These are phyloP conservation scores for Plectosphaerella plurivora DNA, from an alignment of 2,329 filamentous ascomycete species.

Conservation along the genomic window DNA sequence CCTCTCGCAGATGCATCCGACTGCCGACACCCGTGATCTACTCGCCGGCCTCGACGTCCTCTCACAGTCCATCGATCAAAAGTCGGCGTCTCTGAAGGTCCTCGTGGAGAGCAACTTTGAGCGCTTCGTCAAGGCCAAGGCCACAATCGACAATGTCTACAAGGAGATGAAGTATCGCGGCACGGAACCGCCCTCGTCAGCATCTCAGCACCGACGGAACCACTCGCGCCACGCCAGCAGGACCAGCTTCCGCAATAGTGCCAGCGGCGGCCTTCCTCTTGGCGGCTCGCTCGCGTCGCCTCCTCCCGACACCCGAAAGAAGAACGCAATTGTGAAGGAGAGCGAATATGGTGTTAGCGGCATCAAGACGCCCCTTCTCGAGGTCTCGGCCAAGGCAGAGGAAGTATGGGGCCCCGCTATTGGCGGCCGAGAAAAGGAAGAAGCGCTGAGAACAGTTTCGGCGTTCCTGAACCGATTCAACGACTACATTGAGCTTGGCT, in stretches of 20 bases:
- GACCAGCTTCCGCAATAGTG: constrained; percentile 57
- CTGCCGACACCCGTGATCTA: constrained; percentile 76
- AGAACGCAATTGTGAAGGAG: constrained; percentile 89
- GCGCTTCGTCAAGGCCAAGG: constrained; percentile 93
- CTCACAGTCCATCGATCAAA: constrained; percentile 91
- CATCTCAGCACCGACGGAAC: constrained; percentile 25
- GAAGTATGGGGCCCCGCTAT: constrained; percentile 96
- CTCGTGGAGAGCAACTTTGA: constrained; percentile 98
- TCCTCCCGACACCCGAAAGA: constrained; percentile 60
- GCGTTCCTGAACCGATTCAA: constrained; percentile 73
- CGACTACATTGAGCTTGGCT: constrained; percentile 76
- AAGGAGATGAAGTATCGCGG: constrained; percentile 87
- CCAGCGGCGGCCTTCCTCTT: constrained; percentile 27
- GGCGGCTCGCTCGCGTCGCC: constrained; percentile 30
- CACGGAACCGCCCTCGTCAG: constrained; percentile 43
- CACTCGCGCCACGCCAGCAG: constrained; percentile 67
- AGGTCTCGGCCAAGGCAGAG: constrained; percentile 89
- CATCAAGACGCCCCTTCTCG: constrained; percentile 82
- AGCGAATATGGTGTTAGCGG: constrained; percentile 85
- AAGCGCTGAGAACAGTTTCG: constrained; percentile 74
- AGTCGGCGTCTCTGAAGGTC: constrained; percentile 93
- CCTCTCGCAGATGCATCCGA: constrained; percentile 84
- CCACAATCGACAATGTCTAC: constrained; percentile 98
- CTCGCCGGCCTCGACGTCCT: constrained; percentile 80
- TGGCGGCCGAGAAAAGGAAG: constrained; percentile 86